Conservation (phyloP, 2,329 filamentous ascomycete genomes). For the Fusarium mundagurra region DNA sequence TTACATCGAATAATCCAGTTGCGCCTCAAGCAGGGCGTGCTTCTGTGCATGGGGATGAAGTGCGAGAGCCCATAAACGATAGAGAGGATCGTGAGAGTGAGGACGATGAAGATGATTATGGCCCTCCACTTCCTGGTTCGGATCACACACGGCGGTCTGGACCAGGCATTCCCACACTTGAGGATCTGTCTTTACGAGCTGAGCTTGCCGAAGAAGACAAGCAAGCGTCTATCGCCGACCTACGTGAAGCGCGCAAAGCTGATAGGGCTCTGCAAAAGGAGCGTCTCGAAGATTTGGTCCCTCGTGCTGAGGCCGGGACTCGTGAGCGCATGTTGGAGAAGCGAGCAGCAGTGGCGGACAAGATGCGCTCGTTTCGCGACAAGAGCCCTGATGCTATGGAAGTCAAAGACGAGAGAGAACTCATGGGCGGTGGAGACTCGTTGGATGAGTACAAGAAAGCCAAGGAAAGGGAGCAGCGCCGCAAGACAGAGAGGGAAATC, state of each 20-base stretch:
- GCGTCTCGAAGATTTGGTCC: conserved; percentile 80
- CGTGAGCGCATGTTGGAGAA: conserved; percentile 90
- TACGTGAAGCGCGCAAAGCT: conserved; percentile 69
- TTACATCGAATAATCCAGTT: conserved; percentile 43
- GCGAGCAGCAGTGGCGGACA: conserved; percentile 75
- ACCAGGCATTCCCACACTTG: conserved; percentile 73
- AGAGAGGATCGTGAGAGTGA: conserved; percentile 44
- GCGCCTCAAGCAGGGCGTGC: conserved; percentile 1
- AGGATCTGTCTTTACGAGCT: conserved; percentile 75
- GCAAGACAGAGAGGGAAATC: conserved; percentile 86
- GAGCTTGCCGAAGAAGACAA: conserved; percentile 62
- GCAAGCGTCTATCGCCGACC: conserved; percentile 60
- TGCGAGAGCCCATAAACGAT: conserved; percentile 60
- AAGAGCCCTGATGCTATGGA: conserved; percentile 66
- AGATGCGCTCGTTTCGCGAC: conserved; percentile 78
- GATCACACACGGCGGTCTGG: conserved; percentile 51
- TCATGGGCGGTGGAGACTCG: conserved; percentile 78
- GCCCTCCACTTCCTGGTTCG: conserved; percentile 48
- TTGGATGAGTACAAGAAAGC: conserved; percentile 75
- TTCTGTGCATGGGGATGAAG: conserved; percentile 23
- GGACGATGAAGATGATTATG: conserved; percentile 67
- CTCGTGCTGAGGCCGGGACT: conserved; percentile 84
- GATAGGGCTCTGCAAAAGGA: conserved; percentile 76
- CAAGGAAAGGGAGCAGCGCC: conserved; percentile 72
- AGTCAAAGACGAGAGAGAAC: conserved; percentile 71